Conservation (phyloP, 1,284 basidiomycete species). For the Takashimella tepidaria region DNA sequence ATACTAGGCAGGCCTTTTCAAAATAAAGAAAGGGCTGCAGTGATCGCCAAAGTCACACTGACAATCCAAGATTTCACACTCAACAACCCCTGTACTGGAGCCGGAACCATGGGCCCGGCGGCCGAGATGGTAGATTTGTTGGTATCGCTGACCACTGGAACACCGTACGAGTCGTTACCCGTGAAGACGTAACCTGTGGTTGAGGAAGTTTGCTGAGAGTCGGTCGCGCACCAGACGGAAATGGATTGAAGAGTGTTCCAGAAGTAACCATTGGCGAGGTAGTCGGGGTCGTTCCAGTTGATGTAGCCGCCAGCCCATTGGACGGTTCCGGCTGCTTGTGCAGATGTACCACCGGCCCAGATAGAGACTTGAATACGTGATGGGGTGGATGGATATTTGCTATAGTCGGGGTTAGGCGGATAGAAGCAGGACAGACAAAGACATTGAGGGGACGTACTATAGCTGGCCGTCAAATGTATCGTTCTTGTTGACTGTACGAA, state of each 20-base stretch:
- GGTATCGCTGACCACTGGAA: conserved; percentile 16
- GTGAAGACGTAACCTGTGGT: conserved; percentile 34
- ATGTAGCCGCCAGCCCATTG: conserved; percentile 74
- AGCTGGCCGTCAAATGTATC: conserved; percentile 53
- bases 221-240: conserved; percentile 27
- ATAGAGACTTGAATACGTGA: conserved; percentile 70
- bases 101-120: background rate
- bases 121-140: conserved; percentile 10
- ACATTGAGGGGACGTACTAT: conserved; percentile 4
- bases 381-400: conserved; percentile 67
- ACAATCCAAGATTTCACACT: too few species aligned
- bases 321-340: conserved; percentile 61
- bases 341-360: conserved; percentile 69
- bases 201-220: conserved; percentile 1
- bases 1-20: too few species aligned
- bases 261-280: conserved; percentile 50
- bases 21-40: too few species aligned
- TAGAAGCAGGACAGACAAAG: background rate
- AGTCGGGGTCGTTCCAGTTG: conserved; percentile 70
- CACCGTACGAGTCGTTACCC: conserved; percentile 21
- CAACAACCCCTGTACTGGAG: too few species aligned
- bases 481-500: conserved; percentile 61
- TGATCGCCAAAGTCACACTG: too few species aligned
- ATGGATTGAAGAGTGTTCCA: conserved; percentile 37
- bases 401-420: background rate